Base-by-base conservation (phyloP, 2,329 filamentous ascomycete genomes). In the Scedosporium apiospermum region DNA sequence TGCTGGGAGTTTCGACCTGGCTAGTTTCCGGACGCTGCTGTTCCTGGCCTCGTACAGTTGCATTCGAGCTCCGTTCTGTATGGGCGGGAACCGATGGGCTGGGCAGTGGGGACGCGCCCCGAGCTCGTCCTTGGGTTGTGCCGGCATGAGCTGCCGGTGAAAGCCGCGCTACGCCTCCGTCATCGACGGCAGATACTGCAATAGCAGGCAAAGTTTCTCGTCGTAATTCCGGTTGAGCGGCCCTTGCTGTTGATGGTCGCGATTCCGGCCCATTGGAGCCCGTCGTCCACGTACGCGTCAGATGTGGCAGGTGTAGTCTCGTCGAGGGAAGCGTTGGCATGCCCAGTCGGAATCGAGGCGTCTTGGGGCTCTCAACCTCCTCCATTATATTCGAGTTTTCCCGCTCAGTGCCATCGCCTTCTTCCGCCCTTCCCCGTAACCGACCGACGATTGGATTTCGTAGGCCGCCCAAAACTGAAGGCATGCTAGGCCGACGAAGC, bases 281-380 rank as follows among this genome's bases (percentile, higher is more conserved):
- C 63, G 67, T 69, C 18, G 74, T 74, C 71, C 75, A 74, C 1
- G 74, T 73, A 63, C 75, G 72, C 61, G 69, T 70, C 14, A 80
- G 71, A 60, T 75, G 73, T 1, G 78, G 77, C 27, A 80, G 69
- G 62, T 75, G 70, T 27, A 80, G 67, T 59, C 76, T 71, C 27
- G 76, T 76, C 34, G 74, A 75, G 10, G 78, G 74, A 26, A 80
- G 66, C 34, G 70, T 69, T n/a, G 73, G 71, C 62, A 75, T 67
- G 3, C 71, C 71, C 3, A 78, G 67, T 18, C 71, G 68, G 58
- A 78, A 75, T 2, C 73, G 72, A 2, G 80, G 78, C 1, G 78
- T 77, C 67, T 84, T 84, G 41, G 80, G 79, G 21, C 75, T 79
- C 57, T 78, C 74, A 18, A 68, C 64, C 27, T 71, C 72, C 23